Evolutionary conservation across 2,329 filamentous ascomycete genomes (phyloP), one percentile per base, ranked within the genome.

Genomic region (Hypoxylon sp.): DNA sequence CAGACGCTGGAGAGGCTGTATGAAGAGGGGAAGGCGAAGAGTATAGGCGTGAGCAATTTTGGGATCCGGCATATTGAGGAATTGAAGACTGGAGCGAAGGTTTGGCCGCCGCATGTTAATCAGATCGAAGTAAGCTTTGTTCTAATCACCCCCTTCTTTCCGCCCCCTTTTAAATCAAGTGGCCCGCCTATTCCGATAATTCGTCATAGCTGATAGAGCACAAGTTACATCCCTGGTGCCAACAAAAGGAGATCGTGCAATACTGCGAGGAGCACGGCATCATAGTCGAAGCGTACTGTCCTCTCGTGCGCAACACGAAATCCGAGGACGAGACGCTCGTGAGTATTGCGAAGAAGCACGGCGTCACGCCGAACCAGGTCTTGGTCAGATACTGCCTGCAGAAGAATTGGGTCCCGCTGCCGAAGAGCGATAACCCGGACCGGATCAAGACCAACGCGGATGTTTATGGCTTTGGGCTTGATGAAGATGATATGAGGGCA

Each of bases 141-240:
- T 17, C 2, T 3, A 13, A 7, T 9, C 14, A 30, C 6, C 19
- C 25, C 4, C 17, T 45, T 46, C 14, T 13, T 5, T 7, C 7
- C 5, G 5, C n/a, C 23, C 25, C 25, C 25, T 2, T 30, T 30
- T 30, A 30, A 30, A 30, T 30, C 7, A 1, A 11, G 38, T 11
- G 17, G 6, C 38, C 10, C 1, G n/a, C 3, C 19, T 30, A 9
- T 6, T 9, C 10, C 13, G n/a, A 13, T 9, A n/a, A 43, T 11
- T 11, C 17, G 3, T 48, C 5, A 30, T 46, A 5, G 19, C 38
- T 57, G 19, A 57, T 25, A 34, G n/a, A 46, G 11, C 4, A 14
- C 7, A 61, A 92, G 89, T 84, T 93, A 23, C 91, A 93, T 75
- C 90, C 91, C 0, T 93, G 90, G 90, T 87, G 85, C 72, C 90